Conservation (phyloP, 257 asterid genomes). For the Jaltomata sinuosa region DNA sequence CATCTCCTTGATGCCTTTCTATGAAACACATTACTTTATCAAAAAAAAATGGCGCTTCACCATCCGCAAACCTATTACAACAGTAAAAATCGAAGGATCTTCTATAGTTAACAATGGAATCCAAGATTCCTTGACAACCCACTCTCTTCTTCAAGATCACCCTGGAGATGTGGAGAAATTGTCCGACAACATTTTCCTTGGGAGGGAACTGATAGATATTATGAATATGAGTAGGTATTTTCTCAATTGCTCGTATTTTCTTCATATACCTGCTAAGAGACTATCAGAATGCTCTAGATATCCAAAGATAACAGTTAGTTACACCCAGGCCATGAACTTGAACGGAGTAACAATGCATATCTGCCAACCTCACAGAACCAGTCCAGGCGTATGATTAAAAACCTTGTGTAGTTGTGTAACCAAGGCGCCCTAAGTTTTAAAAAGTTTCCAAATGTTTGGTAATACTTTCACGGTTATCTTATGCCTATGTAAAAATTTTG, state of each 20-base stretch:
- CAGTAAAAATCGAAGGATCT: too few species aligned
- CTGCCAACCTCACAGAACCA: background rate
- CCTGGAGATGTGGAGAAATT: constrained; percentile 67
- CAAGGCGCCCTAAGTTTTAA: background rate
- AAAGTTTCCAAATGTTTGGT: background rate
- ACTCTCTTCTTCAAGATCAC: constrained; percentile 28
- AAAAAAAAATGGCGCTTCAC: background rate
- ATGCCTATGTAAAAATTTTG: background rate
- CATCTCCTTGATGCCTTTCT: too few species aligned
- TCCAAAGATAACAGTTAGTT: background rate
- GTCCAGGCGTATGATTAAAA: background rate
- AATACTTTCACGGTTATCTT: background rate
- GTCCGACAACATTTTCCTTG: constrained; percentile 64
- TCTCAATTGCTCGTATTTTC: background rate
- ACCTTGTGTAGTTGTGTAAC: background rate
- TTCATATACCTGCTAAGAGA: background rate
- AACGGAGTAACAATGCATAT: background rate
- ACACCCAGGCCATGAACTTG: background rate
- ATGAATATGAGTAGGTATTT: constrained; percentile 72
- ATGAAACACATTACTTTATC: too few species aligned
- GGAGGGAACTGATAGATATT: constrained; percentile 95
- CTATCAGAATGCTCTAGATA: background rate
- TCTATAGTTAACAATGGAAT: too few species aligned
- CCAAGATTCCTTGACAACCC: background rate
- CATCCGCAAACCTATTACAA: too few species aligned